phyloP scores from a whole-genome alignment of 1,284 basidiomycete genomes.

The Phellopilus nigrolimitatus region DNA sequence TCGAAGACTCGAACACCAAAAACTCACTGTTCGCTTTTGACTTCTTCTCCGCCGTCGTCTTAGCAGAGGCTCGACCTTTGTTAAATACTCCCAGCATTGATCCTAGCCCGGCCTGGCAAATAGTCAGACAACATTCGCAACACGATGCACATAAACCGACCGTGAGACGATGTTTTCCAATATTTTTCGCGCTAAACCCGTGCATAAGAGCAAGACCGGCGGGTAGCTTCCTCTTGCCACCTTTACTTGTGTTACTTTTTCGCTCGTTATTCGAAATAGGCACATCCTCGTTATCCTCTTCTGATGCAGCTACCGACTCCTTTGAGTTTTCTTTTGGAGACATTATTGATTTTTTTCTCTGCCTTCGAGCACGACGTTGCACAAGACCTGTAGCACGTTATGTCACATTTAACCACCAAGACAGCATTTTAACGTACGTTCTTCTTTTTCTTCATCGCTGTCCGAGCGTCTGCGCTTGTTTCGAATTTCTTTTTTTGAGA shows the following conservation, averaged over 20 bases:
- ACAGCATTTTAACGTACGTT: constrained; percentile 25
- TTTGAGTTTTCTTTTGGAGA: constrained; percentile 27
- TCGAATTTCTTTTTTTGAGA: background rate
- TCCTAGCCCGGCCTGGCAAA: constrained; percentile 29
- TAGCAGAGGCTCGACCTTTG: constrained; percentile 63
- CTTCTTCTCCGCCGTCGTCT: constrained; percentile 30
- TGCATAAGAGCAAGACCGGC: constrained; percentile 67
- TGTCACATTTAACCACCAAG: background rate
- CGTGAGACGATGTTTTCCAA: constrained; percentile 66
- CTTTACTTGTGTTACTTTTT: constrained; percentile 27
- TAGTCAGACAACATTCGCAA: constrained; percentile 31
- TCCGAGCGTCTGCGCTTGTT: constrained; percentile 18
- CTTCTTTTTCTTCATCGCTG: constrained; percentile 28
- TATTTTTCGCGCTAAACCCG: constrained; percentile 65
- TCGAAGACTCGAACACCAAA: background rate
- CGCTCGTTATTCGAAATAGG: constrained; percentile 3
- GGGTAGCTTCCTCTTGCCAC: constrained; percentile 34
- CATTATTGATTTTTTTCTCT: constrained; percentile 48
- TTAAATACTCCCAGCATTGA: constrained; percentile 56
- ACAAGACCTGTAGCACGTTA: constrained; percentile 38
- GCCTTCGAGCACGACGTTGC: constrained; percentile 52
- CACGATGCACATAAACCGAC: constrained; percentile 34
- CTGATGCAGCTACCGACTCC: constrained; percentile 11
- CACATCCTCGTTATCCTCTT: constrained; percentile 15
- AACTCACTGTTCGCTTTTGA: background rate